These are phyloP conservation scores for Ustilago bromivora DNA, from an alignment of 1,284 basidiomycete genomes.

Conservation along the genomic window DNA sequence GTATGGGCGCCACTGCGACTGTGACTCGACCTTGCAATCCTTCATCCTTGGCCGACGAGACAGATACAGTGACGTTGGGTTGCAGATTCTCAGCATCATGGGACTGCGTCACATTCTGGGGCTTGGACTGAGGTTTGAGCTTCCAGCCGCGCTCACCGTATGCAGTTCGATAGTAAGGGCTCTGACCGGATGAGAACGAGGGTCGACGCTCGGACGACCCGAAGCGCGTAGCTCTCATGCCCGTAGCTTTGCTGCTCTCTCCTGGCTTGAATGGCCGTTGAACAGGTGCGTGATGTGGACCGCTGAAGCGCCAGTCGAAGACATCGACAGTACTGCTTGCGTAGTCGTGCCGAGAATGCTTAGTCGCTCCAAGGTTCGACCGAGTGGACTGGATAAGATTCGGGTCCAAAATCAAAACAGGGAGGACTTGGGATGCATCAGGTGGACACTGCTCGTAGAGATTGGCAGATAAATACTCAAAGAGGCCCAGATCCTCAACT, in stretches of 20 bases:
- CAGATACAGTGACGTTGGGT: slow-evolving; percentile 7
- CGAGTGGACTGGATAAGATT: slow-evolving; percentile 19
- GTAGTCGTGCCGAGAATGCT: slow-evolving; percentile 28
- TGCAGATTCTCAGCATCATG: slow-evolving; percentile 1
- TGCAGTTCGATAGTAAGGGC: slow-evolving; percentile 37
- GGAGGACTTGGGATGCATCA: slow-evolving; percentile 29
- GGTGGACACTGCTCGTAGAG: slow-evolving; percentile 20
- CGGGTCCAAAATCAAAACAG: slow-evolving; percentile 43
- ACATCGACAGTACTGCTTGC: slow-evolving; percentile 42
- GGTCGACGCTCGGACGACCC: slow-evolving; percentile 14
- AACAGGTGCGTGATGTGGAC: not conserved
- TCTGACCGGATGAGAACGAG: slow-evolving; percentile 7
- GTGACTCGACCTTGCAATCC: slow-evolving; percentile 13
- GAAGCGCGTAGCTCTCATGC: slow-evolving; percentile 30
- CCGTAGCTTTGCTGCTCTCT: not conserved
- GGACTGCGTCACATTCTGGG: not conserved
- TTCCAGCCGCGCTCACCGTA: slow-evolving; percentile 59
- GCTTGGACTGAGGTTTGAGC: slow-evolving; percentile 24
- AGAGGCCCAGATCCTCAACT: slow-evolving; percentile 37
- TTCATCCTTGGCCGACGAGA: not conserved
- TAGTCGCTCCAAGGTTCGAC: not conserved
- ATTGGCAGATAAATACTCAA: slow-evolving; percentile 37
- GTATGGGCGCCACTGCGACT: slow-evolving; percentile 37
- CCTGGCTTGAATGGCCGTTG: not conserved
- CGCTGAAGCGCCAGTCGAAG: slow-evolving; percentile 45